phyloP scores from a whole-genome alignment of 1,284 basidiomycete genomes.

The Cystobasidium pallidum region DNA sequence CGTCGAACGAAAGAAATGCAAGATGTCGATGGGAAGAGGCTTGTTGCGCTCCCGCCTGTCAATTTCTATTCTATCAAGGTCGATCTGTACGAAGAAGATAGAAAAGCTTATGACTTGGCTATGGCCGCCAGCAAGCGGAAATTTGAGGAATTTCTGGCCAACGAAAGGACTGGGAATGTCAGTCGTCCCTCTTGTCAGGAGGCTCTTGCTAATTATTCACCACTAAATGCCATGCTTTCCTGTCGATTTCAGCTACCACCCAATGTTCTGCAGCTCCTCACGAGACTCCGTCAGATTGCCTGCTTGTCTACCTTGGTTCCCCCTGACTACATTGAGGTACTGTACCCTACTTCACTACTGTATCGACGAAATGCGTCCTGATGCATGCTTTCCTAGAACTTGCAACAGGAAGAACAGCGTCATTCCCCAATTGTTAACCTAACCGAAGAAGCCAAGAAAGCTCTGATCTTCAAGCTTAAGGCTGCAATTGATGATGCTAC shows the following conservation, averaged over 20 bases:
- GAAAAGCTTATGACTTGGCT: slow-evolving; percentile 74
- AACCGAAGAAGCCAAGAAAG: slow-evolving; percentile 54
- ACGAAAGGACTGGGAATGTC: slow-evolving; percentile 50
- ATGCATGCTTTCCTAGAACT: not conserved
- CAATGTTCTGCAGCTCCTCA: slow-evolving; percentile 66
- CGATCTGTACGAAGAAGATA: slow-evolving; percentile 68
- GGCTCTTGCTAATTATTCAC: not conserved
- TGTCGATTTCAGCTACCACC: slow-evolving; percentile 57
- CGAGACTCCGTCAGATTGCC: slow-evolving; percentile 79
- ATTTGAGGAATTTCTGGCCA: slow-evolving; percentile 65
- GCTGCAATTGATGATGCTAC: slow-evolving; percentile 77
- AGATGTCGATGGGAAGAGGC: slow-evolving; percentile 70
- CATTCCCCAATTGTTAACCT: slow-evolving; percentile 56
- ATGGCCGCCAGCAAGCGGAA: slow-evolving; percentile 67
- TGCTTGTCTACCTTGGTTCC: slow-evolving; percentile 80
- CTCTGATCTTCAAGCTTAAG: slow-evolving; percentile 67
- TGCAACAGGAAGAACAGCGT: slow-evolving; percentile 61
- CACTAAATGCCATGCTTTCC: slow-evolving; percentile 53
- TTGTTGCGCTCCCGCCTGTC: slow-evolving; percentile 78
- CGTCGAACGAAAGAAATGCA: slow-evolving; percentile 67
- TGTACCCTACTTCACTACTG: slow-evolving; percentile 45
- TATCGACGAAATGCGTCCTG: not conserved
- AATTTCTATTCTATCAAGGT: slow-evolving; percentile 63
- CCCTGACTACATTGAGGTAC: slow-evolving; percentile 67
- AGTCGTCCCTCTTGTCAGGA: slow-evolving; percentile 46